Base-by-base conservation (phyloP, 2,329 filamentous ascomycete genomes). In the Emmonsiellopsis sp. region DNA sequence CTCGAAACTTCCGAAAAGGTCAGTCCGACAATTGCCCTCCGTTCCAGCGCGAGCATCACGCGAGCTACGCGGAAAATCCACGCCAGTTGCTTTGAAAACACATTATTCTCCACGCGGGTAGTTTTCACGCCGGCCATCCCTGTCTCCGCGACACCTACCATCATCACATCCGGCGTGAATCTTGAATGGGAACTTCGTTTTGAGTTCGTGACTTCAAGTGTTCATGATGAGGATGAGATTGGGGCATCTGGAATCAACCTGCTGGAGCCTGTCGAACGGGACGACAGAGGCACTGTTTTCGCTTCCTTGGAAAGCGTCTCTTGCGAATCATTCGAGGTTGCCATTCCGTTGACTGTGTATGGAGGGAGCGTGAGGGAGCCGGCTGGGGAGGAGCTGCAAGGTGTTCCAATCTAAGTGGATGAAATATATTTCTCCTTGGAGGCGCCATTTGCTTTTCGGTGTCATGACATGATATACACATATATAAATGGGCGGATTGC, bases 251-350 rank as follows among this genome's bases (percentile, higher is more conserved):
- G 71, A 10, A 63, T 62, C 53, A 77, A 79, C 3, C 69, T 95
- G n/a, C 71, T 95, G 41, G 91, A 95, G 66, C 82, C 88, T 62
- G 80, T 93, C 9, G 84, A 84, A 6, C 80, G 81, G 50, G 89
- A 95, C 65, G 88, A 94, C 59, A 78, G 89, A 42, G 89, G 89
- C 1, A 80, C 84, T 0, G 80, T 93, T 11, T 76, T 91, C 50
- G 87, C 89, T 13, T 87, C 88, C 0, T 81, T 86, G 50, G 88
- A 95, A 72, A 83, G 83, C 58, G 64, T 95, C 50, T 79, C 84
- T 7, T 92, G 89, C 62, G 90, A 95, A 73, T 94, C 87, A 62
- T 95, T 95, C 70, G 90, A 95, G 69, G 87, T 95, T 45, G 82
- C 84, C 35, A 89, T 95, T 45, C 90, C 90, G 30, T 73, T 96